These are phyloP conservation scores for Hanseniaspora taiwanica DNA, from an alignment of 805 yeast genomes.

Conservation along the genomic window DNA sequence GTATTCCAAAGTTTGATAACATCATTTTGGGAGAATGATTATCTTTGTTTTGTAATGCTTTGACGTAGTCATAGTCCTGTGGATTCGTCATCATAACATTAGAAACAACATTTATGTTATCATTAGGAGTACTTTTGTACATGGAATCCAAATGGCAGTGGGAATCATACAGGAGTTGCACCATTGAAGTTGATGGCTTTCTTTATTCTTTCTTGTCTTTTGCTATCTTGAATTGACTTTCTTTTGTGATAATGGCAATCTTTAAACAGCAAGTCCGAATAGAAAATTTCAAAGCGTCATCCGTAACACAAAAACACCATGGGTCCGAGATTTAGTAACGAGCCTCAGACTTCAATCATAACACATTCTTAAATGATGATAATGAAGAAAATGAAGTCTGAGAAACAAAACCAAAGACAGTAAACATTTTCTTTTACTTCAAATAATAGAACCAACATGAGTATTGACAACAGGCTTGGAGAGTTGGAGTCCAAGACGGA, in stretches of 20 bases:
- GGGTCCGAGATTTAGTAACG: too few relatives aligned
- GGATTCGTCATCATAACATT: conserved; percentile 38
- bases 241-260: too few relatives aligned
- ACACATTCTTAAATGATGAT: too few relatives aligned
- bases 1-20: conserved; percentile 56
- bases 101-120: conserved; percentile 4
- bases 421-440: not conserved
- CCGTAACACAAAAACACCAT: too few relatives aligned
- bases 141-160: conserved; percentile 27
- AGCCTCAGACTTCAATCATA: too few relatives aligned
- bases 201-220: too few relatives aligned
- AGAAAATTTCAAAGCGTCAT: too few relatives aligned
- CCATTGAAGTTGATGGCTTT: too few relatives aligned
- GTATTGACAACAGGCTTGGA: conserved; percentile 8
- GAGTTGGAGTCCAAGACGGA: conserved; percentile 18
- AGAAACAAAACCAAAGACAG: not conserved
- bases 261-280: too few relatives aligned
- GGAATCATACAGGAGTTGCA: conserved; percentile 20
- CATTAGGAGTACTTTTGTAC: conserved; percentile 2
- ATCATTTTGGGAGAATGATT: conserved; percentile 2
- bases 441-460: not conserved
- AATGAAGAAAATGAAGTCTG: not conserved
- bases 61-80: conserved; percentile 22
- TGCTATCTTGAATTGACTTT: too few relatives aligned
- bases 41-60: conserved; percentile 12